These are phyloP conservation scores for Penicillium digitatum DNA, from an alignment of 2,329 filamentous ascomycete genomes.

Conservation along the genomic window DNA sequence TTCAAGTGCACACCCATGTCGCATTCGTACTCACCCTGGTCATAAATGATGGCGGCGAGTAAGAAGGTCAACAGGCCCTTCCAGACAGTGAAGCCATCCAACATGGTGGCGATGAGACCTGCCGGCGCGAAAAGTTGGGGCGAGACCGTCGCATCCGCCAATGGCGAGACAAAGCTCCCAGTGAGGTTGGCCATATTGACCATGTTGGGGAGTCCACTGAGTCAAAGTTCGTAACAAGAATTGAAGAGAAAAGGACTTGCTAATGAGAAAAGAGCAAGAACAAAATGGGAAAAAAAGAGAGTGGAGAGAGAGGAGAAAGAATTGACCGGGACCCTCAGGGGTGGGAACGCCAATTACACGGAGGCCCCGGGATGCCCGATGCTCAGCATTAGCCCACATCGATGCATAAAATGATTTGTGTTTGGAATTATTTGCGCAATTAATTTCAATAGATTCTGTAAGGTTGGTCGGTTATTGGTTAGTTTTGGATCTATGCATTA, in stretches of 20 bases:
- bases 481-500: no score
- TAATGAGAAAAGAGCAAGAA: neutral
- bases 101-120: slow-evolving; percentile 53
- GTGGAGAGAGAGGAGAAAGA: slow-evolving; percentile 18
- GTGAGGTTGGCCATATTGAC: slow-evolving; percentile 51
- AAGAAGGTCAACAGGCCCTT: slow-evolving; percentile 68
- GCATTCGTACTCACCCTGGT: slow-evolving; percentile 67
- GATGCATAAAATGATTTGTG: neutral
- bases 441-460: neutral
- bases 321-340: slow-evolving; percentile 20
- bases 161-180: slow-evolving; percentile 65
- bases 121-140: slow-evolving; percentile 49
- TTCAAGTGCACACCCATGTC: neutral
- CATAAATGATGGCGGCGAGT: slow-evolving; percentile 71
- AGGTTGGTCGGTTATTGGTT: neutral
- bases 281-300: slow-evolving; percentile 6
- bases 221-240: neutral
- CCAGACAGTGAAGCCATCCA: slow-evolving; percentile 58
- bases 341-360: slow-evolving; percentile 20
- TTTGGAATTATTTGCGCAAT: neutral
- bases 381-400: neutral
- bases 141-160: slow-evolving; percentile 60
- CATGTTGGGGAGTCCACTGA: slow-evolving; percentile 1
- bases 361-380: neutral
- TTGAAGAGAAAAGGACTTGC: neutral